phyloP scores from a whole-genome alignment of 2,329 filamentous ascomycete genomes.

The Herpotrichia juniperi region DNA sequence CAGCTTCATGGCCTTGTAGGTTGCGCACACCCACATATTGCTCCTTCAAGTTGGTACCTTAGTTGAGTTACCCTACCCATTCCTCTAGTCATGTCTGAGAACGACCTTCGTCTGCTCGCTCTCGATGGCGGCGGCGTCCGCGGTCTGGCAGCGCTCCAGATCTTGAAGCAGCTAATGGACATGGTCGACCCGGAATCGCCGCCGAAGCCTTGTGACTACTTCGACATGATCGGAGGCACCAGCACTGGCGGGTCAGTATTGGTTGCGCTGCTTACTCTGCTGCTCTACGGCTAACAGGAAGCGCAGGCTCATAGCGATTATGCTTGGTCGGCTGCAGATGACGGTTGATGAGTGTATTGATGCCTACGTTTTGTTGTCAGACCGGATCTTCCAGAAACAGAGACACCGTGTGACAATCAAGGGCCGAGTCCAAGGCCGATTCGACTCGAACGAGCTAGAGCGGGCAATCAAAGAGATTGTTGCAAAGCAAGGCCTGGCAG shows the following conservation, averaged over 20 bases:
- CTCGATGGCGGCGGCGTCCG: constrained; percentile 22
- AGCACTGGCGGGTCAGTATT: constrained; percentile 19
- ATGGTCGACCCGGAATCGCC: constrained; percentile 12
- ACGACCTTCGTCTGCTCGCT: no score
- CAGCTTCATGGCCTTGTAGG: no score
- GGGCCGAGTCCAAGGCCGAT: constrained; percentile 19
- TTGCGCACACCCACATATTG: no score
- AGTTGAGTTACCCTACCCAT: no score
- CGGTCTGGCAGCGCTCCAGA: constrained; percentile 19
- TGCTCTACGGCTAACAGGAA: not conserved
- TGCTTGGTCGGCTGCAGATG: constrained; percentile 15
- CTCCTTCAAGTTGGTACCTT: no score
- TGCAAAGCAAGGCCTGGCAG: constrained; percentile 11
- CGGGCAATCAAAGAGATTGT: constrained; percentile 18
- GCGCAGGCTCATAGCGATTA: constrained; percentile 17
- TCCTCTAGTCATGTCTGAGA: no score
- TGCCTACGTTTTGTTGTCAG: constrained; percentile 10
- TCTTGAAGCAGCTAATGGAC: constrained; percentile 21
- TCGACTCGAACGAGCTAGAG: constrained; percentile 21
- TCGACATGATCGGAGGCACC: constrained; percentile 26
- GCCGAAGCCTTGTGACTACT: constrained; percentile 24
- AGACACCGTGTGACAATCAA: constrained; percentile 14
- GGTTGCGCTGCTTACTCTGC: constrained; percentile 1
- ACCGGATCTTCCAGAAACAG: constrained; percentile 16
- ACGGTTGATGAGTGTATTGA: constrained; percentile 15